Conservation (phyloP, 768 basidiomycete genomes). For the Leccinum sublutescens region DNA sequence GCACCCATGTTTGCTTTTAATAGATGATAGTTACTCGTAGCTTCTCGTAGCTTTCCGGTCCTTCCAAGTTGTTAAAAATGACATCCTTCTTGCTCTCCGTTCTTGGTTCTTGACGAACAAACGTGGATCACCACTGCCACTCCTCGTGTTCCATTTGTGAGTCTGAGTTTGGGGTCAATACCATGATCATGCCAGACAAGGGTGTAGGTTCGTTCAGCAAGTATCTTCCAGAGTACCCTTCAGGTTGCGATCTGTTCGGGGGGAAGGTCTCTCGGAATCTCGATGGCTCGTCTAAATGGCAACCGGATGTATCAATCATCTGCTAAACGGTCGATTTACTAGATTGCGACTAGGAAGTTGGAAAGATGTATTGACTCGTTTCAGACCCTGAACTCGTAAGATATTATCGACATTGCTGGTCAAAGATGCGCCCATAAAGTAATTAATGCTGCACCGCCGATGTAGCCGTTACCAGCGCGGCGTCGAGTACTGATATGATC, state of each 20-base stretch:
- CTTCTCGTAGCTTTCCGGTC: background rate
- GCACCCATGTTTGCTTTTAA: background rate
- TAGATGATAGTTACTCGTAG: background rate
- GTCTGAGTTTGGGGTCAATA: background rate
- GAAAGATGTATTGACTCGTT: background rate
- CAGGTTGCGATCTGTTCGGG: background rate
- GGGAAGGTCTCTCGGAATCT: background rate
- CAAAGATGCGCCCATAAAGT: background rate
- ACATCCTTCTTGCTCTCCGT: too few relatives aligned
- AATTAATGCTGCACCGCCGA: background rate
- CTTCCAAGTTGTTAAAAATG: too few relatives aligned
- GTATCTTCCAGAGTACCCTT: background rate
- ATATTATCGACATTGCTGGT: background rate
- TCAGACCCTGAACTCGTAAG: background rate
- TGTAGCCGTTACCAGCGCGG: background rate
- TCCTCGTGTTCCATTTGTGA: background rate
- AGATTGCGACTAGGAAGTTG: background rate
- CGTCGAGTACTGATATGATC: background rate
- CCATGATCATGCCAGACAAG: background rate
- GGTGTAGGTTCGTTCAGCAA: background rate
- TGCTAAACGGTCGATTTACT: background rate
- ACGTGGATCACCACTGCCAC: background rate
- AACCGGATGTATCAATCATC: background rate
- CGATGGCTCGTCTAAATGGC: background rate
- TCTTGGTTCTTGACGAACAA: background rate